Base-by-base conservation (phyloP, 2,329 filamentous ascomycete genomes). In the Aspergillus spinulosporus region DNA sequence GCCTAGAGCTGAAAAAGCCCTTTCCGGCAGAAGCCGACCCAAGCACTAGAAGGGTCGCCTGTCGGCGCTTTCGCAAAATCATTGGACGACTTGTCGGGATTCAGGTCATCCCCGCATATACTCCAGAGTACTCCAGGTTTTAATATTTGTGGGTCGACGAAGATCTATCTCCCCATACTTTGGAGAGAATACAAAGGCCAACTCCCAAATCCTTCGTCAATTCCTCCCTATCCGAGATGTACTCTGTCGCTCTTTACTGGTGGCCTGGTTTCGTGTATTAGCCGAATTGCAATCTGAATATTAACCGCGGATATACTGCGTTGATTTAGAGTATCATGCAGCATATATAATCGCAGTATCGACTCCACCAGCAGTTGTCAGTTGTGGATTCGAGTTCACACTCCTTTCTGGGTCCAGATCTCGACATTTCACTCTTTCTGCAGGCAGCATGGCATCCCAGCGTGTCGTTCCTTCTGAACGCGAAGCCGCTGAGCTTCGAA, bases 381-480 rank as follows among this genome's bases (percentile, higher is more conserved):
- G 21, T 21, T 21, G 21, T 21, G 21, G 21, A 21, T 21, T 21
- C 21, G 21, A 21, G 21, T 21, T 21, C 21, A 21, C 21, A 32
- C 9, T 32, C 34, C n/a, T 12, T 11, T 37, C 34, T 37, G 3
- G 9, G 34, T 12, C 8, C 34, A 21, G 11, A 12, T 4, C 21
- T 21, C 21, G 21, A 11, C 11, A 12, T 37, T 37, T 32, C 9
- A 32, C 9, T 32, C 31, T 40, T 12, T 5, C 37, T 40, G n/a
- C 5, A 21, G 7, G 15, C 39, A 42, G 8, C 21, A 49, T 49
- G 48, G 7, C 48, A 42, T 4, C 26, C 3, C 26, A 40, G 3
- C 48, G 12, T 31, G n/a, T 49, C 42, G 48, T 32, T 8, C 48
- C 48, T 14, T 49, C 48, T 6, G 48, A 49, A 21, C 48, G 36